Base-by-base conservation (phyloP, 2,329 filamentous ascomycete species). In the Botrytis fabae region DNA sequence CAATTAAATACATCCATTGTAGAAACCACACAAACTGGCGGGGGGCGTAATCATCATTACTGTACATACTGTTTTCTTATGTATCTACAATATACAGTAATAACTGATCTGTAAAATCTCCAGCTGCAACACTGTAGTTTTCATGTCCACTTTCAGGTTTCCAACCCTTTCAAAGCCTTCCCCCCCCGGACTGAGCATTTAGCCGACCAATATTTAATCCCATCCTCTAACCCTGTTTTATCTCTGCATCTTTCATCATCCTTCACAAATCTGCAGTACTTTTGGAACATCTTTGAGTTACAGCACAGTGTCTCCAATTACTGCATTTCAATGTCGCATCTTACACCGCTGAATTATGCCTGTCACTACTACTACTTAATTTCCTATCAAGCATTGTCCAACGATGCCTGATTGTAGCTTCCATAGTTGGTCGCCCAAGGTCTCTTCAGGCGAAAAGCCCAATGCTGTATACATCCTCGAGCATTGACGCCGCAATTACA, bases 211-310 rank as follows among this genome's bases (percentile, higher is more conserved):
- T 22, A 42, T 32, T 35, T 22, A 10, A n/a, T 28, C 25, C 32
- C 28, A 54, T 68, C 9, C 64, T 25, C 35, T n/a, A 28, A 28
- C 48, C 48, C 35, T 28, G 25, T 42, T 68, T 68, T 40, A 20
- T 54, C 32, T 42, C 48, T 68, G 48, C 25, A 57, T 68, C 35
- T 42, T 42, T 38, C 12, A 28, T 32, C 48, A 1, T 32, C 35
- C n/a, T 68, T 68, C 63, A 40, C 62, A 48, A 35, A 14, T 48
- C 46, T 68, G n/a, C 64, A 54, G 46, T 54, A n/a, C 25, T n/a
- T 54, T 68, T 68, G 51, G 20, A 54, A 68, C 48, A 42, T 40
- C 35, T 54, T 68, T 68, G 25, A 44, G 64, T 68, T 68, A 54
- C 65, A 57, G 25, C 8, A 42, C 18, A 42, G 5, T 25, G 28